Evolutionary conservation across 140 eudicot genomes (phyloP).

Genomic region (Stevia rebaudiana): DNA sequence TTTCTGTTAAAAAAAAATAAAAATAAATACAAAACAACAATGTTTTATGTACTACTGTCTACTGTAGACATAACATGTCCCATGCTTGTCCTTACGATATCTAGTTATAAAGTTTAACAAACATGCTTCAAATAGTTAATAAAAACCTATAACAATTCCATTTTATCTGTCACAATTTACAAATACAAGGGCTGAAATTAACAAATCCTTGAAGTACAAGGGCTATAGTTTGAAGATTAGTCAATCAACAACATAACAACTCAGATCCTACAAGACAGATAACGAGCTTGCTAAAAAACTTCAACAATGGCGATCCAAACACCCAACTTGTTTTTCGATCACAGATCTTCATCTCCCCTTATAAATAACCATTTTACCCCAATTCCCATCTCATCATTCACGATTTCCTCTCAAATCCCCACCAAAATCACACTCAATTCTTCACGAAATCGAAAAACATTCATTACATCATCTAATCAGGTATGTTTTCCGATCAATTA

Average conservation of each 20-base stretch:
- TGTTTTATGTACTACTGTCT: too few species aligned
- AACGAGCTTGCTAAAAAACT: not conserved
- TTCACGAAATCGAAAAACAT: constrained; percentile 9
- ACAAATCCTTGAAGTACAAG: constrained; percentile 14
- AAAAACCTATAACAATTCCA: too few species aligned
- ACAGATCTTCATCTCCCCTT: constrained; percentile 16
- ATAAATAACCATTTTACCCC: constrained; percentile 26
- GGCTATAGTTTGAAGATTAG: constrained; percentile 1
- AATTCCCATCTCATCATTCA: constrained; percentile 16
- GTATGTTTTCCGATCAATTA: constrained; percentile 9
- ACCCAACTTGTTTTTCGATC: not conserved
- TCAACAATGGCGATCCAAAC: constrained; percentile 39
- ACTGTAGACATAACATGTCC: too few species aligned
- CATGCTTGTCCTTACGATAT: too few species aligned
- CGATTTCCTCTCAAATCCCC: not conserved
- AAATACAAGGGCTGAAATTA: constrained; percentile 8
- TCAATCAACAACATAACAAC: constrained; percentile 8
- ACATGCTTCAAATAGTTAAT: too few species aligned
- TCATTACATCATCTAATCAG: constrained; percentile 15
- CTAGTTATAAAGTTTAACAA: too few species aligned
- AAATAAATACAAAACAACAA: too few species aligned
- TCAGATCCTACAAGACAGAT: constrained; percentile 18
- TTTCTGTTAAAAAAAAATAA: too few species aligned
- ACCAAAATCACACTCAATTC: constrained; percentile 8
- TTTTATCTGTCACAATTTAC: not conserved